Evolutionary conservation across 2,329 filamentous ascomycete species (phyloP), one percentile per base, ranked within the genome.

Genomic region (Trichoderma aggressivum): DNA sequence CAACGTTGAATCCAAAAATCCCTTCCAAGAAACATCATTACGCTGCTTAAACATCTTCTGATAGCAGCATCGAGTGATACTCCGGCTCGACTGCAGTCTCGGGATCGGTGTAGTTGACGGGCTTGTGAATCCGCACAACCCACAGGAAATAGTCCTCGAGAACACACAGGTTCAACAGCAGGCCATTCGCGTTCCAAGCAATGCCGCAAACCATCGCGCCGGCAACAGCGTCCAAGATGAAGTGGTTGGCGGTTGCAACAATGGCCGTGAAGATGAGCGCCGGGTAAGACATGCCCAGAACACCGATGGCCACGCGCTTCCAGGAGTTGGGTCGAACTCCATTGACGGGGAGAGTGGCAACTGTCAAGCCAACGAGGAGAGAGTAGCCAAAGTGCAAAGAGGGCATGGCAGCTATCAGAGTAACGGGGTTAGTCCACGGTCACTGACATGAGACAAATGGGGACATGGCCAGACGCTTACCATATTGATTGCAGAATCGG

Each of bases 381-480:
- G 90, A 91, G 81, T 93, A 93, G 3, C 91, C 91, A 76, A 93
- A 93, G 79, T 93, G 91, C 18, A 93, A 84, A 0, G 89, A 91
- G 1, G 91, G 91, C 91, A 93, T 93, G 8, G 91, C 91, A 69
- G 89, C 89, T 89, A 59, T 2, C 36, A 32, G 16, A 26, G 21
- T 12, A n/a, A 55, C 24, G 56, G 70, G 21, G 59, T 68, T 56
- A 71, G 67, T 50, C 36, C 28, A n/a, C 6, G 11, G 28, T 21
- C n/a, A 28, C 28, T 16, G 14, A 8, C 26, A 50, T 6, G 39
- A 43, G 39, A 43, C 7, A 7, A 21, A 8, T 0, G 11, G 21
- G n/a, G 21, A 18, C 18, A 11, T 39, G 10, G 18, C 36, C 21
- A 16, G 30, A 63, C 5, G 80, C 85, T 80, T 76, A 86, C 89